These are phyloP conservation scores for Lepidium aucheri DNA, from an alignment of 345 rosid genomes.

Conservation along the genomic window DNA sequence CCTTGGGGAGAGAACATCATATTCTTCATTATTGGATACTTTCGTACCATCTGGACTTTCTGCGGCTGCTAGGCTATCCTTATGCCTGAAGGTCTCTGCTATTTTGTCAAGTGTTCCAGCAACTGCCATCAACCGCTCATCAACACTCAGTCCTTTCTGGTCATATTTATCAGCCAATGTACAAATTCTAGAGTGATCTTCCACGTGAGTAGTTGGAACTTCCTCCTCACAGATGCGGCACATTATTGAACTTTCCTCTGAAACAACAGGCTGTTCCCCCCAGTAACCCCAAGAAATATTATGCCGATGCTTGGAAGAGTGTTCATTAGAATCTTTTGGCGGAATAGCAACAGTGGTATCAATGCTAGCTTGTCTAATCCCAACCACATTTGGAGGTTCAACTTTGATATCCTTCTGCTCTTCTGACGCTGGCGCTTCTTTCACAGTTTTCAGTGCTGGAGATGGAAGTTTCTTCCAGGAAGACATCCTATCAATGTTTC, in stretches of 20 bases:
- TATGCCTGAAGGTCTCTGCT: constrained; percentile 63
- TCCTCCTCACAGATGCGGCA: constrained; percentile 99
- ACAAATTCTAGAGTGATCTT: constrained; percentile 95
- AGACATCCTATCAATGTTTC: constrained; percentile 61
- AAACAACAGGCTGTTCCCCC: constrained; percentile 63
- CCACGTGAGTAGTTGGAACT: constrained; percentile 79
- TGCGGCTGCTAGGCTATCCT: constrained; percentile 55
- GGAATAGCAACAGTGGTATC: constrained; percentile 35
- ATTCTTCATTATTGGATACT: constrained; percentile 86
- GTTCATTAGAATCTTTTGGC: constrained; percentile 55
- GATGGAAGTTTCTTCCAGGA: constrained; percentile 94
- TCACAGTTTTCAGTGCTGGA: constrained; percentile 50
- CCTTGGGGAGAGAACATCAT: constrained; percentile 84
- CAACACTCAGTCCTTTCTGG: constrained; percentile 72
- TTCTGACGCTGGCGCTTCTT: constrained; percentile 47
- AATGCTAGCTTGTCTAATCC: constrained; percentile 38
- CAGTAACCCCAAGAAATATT: constrained; percentile 94
- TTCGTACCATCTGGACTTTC: constrained; percentile 92
- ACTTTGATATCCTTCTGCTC: constrained; percentile 47
- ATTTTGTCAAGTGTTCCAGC: constrained; percentile 90
- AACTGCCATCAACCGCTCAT: constrained; percentile 81
- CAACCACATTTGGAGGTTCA: constrained; percentile 36
- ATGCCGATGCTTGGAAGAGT: constrained; percentile 72
- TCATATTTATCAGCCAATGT: constrained; percentile 93
- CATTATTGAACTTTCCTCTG: constrained; percentile 83